Evolutionary conservation across 1,284 basidiomycete genomes (phyloP), one percentile per base, ranked within the genome.

Genomic region (Heterobasidion parviporum): DNA sequence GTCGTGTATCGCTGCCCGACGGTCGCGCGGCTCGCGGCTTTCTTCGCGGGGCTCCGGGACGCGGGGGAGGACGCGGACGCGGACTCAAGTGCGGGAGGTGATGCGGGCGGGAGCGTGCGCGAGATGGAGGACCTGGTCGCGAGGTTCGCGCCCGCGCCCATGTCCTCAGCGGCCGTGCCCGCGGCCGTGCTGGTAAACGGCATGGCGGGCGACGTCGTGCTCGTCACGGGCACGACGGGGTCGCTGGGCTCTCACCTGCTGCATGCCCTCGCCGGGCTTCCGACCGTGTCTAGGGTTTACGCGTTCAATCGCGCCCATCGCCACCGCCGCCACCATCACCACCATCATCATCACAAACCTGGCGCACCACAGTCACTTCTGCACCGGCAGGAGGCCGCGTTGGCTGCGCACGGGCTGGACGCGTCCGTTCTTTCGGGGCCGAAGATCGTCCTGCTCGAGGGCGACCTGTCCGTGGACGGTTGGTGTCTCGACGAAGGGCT

Each of bases 1-100:
- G 63, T 72, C 54, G 68, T 75, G 8, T 75, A 71, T 60, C 53
- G 65, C 9, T 46, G 67, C 54, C 70, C 70, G 1, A 65, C 65
- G 7, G 64, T 72, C 50, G 18, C 50, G 16, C 36, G 14, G 18
- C 16, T 32, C 14, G 38, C 26, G 8, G 18, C 50, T 15, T 16
- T 35, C 50, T 8, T 44, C 15, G 10, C 46, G 18, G 10, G n/a
- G 20, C 18, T 38, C 36, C 52, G 26, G 26, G 26, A 26, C 26
- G 26, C 26, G 26, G 26, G 26, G 26, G 26, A 26, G 26, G 26
- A 26, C 26, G 26, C 3, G 26, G 26, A 26, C 26, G 26, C 26
- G 26, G 26, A 36, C 16, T 9, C 34, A 45, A 38, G 26, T 14
- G 52, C 46, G 12, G n/a, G 4, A 2, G 14, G 4, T 12, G 9